Evolutionary conservation across 352 stramenopile genomes (phyloP).

Genomic region (Phytophthora citrophthora): DNA sequence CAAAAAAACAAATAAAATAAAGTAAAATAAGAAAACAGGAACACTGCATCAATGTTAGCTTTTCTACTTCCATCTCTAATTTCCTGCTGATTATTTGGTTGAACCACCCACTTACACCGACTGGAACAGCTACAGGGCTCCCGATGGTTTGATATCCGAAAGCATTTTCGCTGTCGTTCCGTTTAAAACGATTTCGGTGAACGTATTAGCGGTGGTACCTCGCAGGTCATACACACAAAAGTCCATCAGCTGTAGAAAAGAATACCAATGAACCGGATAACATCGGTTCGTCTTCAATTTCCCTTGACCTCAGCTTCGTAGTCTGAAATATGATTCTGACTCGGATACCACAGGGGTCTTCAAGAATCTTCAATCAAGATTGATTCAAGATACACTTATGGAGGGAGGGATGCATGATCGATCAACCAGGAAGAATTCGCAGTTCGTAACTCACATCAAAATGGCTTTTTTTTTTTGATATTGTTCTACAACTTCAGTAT

Average conservation of each 20-base stretch:
- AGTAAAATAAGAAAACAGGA: too few species aligned
- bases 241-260: conserved; percentile 34
- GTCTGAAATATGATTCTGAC: too few species aligned
- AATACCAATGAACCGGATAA: neutral
- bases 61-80: neutral
- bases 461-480: neutral
- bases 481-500: neutral
- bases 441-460: neutral
- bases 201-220: conserved; percentile 28
- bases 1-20: too few species aligned
- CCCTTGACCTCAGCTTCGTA: neutral
- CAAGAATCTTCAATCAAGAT: too few species aligned
- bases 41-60: too few species aligned
- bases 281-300: conserved; percentile 31
- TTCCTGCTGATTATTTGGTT: too few species aligned
- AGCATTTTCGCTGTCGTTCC: conserved; percentile 43
- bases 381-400: too few species aligned
- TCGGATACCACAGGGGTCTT: too few species aligned
- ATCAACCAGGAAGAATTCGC: too few species aligned
- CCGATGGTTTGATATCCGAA: conserved; percentile 57
- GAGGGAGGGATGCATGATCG: too few species aligned
- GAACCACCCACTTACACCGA: conserved; percentile 6
- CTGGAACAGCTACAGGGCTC: conserved; percentile 20
- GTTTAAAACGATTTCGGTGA: conserved; percentile 51
- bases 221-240: conserved; percentile 28